These are phyloP conservation scores for Acer yangbiense DNA, from an alignment of 345 rosid genomes.

Conservation along the genomic window DNA sequence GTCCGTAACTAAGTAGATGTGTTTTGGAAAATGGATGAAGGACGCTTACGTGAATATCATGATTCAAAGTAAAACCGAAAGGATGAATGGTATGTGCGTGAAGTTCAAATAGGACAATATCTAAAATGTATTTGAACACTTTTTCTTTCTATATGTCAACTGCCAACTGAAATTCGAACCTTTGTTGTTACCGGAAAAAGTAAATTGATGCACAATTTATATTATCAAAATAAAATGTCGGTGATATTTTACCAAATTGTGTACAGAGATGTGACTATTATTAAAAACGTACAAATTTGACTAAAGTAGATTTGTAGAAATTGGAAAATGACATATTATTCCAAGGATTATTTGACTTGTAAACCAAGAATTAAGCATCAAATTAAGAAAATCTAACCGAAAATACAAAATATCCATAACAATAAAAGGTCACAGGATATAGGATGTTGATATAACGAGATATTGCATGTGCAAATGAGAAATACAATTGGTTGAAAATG, in stretches of 20 bases:
- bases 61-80: no score
- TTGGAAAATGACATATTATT: background rate
- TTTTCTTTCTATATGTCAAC: no score
- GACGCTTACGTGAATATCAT: no score
- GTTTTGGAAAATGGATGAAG: no score
- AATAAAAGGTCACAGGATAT: background rate
- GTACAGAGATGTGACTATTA: no score
- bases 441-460: slow-evolving; percentile 26
- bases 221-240: background rate
- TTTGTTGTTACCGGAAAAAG: no score
- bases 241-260: background rate
- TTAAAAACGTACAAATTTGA: background rate
- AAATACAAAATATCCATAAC: background rate
- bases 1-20: no score
- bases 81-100: no score
- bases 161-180: no score
- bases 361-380: slow-evolving; percentile 4
- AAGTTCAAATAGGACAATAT: no score
- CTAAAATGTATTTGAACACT: no score
- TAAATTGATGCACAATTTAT: background rate
- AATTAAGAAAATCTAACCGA: background rate
- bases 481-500: slow-evolving; percentile 23
- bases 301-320: background rate
- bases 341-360: background rate
- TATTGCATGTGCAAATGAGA: slow-evolving; percentile 40